Percentiles rank a stretch among this genome's conserved stretches.
These are phyloP conservation scores for Pilaira anomala DNA, from an alignment of 192 early-diverging fungal species.

Conservation along the genomic window DNA sequence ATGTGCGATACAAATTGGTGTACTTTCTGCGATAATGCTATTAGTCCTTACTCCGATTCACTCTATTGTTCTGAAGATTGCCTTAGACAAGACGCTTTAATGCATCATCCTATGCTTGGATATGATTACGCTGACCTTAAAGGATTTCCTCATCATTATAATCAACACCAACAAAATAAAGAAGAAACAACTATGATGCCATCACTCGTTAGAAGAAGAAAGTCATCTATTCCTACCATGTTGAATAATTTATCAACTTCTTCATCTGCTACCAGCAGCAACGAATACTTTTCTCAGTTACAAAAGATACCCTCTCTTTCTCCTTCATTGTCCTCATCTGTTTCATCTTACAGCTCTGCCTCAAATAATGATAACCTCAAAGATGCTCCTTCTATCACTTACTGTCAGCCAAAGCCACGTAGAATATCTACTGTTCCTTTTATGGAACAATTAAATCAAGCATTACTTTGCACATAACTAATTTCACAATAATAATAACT, in stretches of 20 bases:
- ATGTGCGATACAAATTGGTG: conserved; percentile 30
- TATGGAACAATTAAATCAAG: conserved; percentile 15
- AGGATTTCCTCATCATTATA: conserved; percentile 41
- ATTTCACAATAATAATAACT: background rate
- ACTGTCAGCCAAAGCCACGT: conserved; percentile 2
- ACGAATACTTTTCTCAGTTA: background rate
- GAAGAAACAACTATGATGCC: background rate
- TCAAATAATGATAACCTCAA: background rate
- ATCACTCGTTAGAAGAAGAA: background rate
- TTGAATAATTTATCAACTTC: background rate
- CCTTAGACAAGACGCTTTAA: conserved; percentile 24
- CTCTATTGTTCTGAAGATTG: conserved; percentile 36
- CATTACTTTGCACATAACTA: conserved; percentile 8
- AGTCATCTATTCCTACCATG: conserved; percentile 3
- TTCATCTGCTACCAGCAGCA: background rate
- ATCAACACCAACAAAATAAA: background rate
- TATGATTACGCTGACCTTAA: conserved; percentile 29
- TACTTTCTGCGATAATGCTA: conserved; percentile 26
- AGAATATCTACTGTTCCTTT: background rate
- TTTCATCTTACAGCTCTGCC: conserved; percentile 1
- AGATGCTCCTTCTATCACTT: background rate
- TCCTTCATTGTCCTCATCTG: background rate
- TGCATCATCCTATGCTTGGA: conserved; percentile 26
- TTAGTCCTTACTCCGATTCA: conserved; percentile 24
- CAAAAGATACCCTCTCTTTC: conserved; percentile 11